A percentile compares a stretch with the other conserved stretches of the same genome.
phyloP scores from a whole-genome alignment of 2,329 filamentous ascomycete genomes.

The Clarireedia hainanense region DNA sequence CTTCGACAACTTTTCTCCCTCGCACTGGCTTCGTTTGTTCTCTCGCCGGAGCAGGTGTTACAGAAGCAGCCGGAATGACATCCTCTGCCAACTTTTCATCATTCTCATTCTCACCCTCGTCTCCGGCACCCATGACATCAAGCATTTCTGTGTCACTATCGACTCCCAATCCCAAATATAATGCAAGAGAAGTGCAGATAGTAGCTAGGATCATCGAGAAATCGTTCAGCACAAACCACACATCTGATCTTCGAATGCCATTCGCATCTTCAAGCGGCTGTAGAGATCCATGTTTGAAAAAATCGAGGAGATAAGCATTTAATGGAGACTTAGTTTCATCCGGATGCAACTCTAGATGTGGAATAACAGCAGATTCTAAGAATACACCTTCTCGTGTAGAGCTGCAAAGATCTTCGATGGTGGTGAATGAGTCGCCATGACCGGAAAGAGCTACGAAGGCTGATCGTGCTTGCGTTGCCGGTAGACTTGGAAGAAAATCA shows the following conservation, averaged over 20 bases:
- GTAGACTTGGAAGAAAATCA: slow-evolving; percentile 27
- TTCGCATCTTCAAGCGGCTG: slow-evolving; percentile 55
- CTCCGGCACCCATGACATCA: slow-evolving; percentile 40
- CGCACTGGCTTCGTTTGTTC: slow-evolving; percentile 11
- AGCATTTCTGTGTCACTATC: slow-evolving; percentile 39
- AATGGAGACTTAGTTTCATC: slow-evolving; percentile 43
- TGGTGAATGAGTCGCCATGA: slow-evolving; percentile 53
- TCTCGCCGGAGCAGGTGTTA: slow-evolving; percentile 1
- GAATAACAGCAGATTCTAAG: slow-evolving; percentile 66
- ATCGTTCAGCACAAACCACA: slow-evolving; percentile 67
- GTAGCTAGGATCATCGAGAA: slow-evolving; percentile 59
- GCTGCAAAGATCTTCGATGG: slow-evolving; percentile 58
- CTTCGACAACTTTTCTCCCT: slow-evolving; percentile 37
- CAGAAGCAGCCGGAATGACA: slow-evolving; percentile 9
- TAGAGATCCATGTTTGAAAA: slow-evolving; percentile 65
- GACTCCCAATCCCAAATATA: slow-evolving; percentile 45
- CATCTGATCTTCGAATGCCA: slow-evolving; percentile 53
- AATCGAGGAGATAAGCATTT: slow-evolving; percentile 67
- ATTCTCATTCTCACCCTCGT: slow-evolving; percentile 36
- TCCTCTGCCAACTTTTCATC: slow-evolving; percentile 29
- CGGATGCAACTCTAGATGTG: slow-evolving; percentile 55
- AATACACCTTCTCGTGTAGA: slow-evolving; percentile 62
- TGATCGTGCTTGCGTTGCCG: slow-evolving; percentile 47
- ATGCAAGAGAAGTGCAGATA: slow-evolving; percentile 57
- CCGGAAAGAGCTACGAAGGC: slow-evolving; percentile 67